A percentile compares a stretch with the other conserved stretches of the same genome.
Conservation (phyloP, 257 asterid genomes). For the Capsicum rhomboideum region DNA sequence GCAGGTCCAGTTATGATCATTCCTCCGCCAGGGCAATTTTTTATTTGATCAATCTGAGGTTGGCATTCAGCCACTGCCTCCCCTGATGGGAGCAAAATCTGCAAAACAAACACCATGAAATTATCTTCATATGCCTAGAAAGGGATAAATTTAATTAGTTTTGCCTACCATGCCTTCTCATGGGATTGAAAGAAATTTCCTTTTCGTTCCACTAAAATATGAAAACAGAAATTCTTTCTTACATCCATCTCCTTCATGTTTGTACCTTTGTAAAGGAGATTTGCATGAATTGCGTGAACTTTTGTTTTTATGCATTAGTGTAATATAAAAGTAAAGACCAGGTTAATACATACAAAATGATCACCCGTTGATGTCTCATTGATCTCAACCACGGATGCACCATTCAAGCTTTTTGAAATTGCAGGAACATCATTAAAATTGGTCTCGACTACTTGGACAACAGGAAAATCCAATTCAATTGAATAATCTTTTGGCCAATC, state of each 20-base stretch:
- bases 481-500: slow-evolving; percentile 25
- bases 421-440: slow-evolving; percentile 29
- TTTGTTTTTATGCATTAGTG: neutral
- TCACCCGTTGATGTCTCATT: slow-evolving; percentile 42
- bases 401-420: slow-evolving; percentile 51
- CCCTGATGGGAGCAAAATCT: slow-evolving; percentile 75
- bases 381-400: slow-evolving; percentile 55
- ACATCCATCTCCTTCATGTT: neutral
- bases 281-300: neutral
- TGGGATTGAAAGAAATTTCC: neutral
- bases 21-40: slow-evolving; percentile 48
- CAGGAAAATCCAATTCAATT: slow-evolving; percentile 77
- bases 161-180: neutral
- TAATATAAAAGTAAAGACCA: neutral
- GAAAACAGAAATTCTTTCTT: neutral
- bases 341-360: slow-evolving; percentile 49
- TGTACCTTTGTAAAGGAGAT: neutral
- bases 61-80: slow-evolving; percentile 45
- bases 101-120: slow-evolving; percentile 9
- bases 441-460: slow-evolving; percentile 32
- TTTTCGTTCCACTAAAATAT: neutral
- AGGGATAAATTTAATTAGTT: neutral
- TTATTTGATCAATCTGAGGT: slow-evolving; percentile 47
- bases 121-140: neutral
- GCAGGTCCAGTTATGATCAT: slow-evolving; percentile 71